Evolutionary conservation across 192 early-diverging fungal species (phyloP).

Genomic region (Podila epicladia): DNA sequence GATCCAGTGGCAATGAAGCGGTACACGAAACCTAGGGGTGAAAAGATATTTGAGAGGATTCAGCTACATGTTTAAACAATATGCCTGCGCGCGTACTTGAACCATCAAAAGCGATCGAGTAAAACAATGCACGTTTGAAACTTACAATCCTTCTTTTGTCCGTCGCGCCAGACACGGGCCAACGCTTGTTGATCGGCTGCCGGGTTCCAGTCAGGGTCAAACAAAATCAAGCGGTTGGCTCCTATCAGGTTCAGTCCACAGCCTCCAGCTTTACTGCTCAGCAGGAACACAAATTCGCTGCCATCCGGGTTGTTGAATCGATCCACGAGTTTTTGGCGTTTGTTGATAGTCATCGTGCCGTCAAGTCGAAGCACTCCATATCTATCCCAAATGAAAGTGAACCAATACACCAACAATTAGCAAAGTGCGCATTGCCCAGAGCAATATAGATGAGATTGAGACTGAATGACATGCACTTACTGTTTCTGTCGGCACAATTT

Average conservation of each 20-base stretch:
- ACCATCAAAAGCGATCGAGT: too few species aligned
- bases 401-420: neutral
- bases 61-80: too few species aligned
- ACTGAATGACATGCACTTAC: slow-evolving; percentile 52
- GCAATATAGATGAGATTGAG: neutral
- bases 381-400: slow-evolving; percentile 25
- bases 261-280: slow-evolving; percentile 98
- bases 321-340: slow-evolving; percentile 96
- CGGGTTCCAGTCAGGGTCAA: slow-evolving; percentile 98
- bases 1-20: slow-evolving; percentile 97
- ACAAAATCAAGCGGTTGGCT: slow-evolving; percentile 95
- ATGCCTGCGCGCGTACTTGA: too few species aligned
- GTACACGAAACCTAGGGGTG: slow-evolving; percentile 88
- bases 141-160: slow-evolving; percentile 78
- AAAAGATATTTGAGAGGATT: neutral
- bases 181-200: slow-evolving; percentile 96
- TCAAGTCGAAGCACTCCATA: slow-evolving; percentile 88
- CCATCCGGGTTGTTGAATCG: slow-evolving; percentile 93
- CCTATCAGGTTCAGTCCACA: slow-evolving; percentile 99
- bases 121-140: neutral
- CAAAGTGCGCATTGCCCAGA: neutral
- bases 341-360: slow-evolving; percentile 90
- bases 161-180: slow-evolving; percentile 91
- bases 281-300: slow-evolving; percentile 91
- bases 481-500: slow-evolving; percentile 79